Evolutionary conservation across 2,329 filamentous ascomycete species (phyloP), one percentile per base, ranked within the genome.

Genomic region (Fusarium sp.): DNA sequence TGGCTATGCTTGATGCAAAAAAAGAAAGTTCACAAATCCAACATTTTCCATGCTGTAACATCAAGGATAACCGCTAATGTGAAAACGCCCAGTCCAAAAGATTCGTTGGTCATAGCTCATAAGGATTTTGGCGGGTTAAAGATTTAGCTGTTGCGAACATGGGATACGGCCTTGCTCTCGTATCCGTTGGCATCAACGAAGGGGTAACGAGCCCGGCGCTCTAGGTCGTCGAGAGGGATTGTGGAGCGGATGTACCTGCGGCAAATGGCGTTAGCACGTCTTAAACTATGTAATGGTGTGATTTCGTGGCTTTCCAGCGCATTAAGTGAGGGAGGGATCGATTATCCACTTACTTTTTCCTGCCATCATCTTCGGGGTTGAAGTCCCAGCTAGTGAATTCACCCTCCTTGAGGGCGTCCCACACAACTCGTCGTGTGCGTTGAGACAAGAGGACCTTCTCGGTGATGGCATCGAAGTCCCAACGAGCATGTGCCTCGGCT

Each of bases 341-440:
- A 18, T 37, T 44, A 23, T 52, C 23, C 27, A 82, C 86, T 81
- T 83, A 90, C 85, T 91, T 92, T 72, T 89, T 85, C 50, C 86
- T 84, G 30, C 91, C 92, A 76, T 93, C 89, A 72, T 93, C 90
- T 6, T 86, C 82, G 1, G 94, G 94, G 82, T 95, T 88, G 81
- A 92, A 92, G 81, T 98, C 95, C 95, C 95, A 98, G 78, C 90
- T 88, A 41, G 92, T 92, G 74, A 93, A 94, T 38, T 85, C 85
- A 60, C 94, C 95, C 80, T 91, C 83, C 78, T 90, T 92, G 70
- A 98, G 85, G 1, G 95, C 93, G 42, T 88, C 88, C 91, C 93
- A 97, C 30, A 94, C 92, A 12, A 97, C 82, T 54, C 91, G 88
- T 17, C 95, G 89, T 77, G 91, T 90, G 44, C 94, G 91, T 84